phyloP scores from a whole-genome alignment of 2,329 filamentous ascomycete genomes.

The Xylaria digitata region DNA sequence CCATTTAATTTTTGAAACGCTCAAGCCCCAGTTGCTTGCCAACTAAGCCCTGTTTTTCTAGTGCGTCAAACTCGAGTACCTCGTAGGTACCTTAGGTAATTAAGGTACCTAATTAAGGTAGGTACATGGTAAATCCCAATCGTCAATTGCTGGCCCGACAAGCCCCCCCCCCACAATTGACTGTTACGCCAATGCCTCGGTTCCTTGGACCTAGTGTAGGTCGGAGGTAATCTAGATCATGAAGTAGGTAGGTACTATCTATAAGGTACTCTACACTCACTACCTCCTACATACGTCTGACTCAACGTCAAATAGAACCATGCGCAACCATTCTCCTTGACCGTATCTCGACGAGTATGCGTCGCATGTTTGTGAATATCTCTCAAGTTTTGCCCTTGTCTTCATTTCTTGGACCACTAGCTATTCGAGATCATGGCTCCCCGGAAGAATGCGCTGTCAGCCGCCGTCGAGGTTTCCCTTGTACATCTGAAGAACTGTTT shows the following conservation, averaged over 20 bases:
- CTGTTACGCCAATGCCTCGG: constrained; percentile 42
- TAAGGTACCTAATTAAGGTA: too few species aligned
- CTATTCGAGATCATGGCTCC: constrained; percentile 43
- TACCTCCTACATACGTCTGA: not conserved
- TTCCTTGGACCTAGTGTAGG: constrained; percentile 10
- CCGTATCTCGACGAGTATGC: constrained; percentile 5
- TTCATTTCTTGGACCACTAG: constrained; percentile 4
- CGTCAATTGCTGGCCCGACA: too few species aligned
- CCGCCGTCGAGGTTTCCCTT: constrained; percentile 84
- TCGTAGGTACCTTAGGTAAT: too few species aligned
- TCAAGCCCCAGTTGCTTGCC: not conserved
- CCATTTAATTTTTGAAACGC: constrained; percentile 37
- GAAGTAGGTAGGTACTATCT: constrained; percentile 13
- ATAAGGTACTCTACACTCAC: too few species aligned
- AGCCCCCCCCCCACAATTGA: too few species aligned
- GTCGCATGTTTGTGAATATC: constrained; percentile 17
- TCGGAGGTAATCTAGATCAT: not conserved
- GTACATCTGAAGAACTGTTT: constrained; percentile 93
- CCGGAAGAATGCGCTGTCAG: constrained; percentile 68
- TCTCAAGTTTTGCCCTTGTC: not conserved
- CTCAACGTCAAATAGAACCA: constrained; percentile 14
- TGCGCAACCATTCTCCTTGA: constrained; percentile 15
- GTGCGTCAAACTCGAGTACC: too few species aligned
- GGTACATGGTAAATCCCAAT: too few species aligned
- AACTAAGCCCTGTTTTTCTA: too few species aligned